These are phyloP conservation scores for Trametes cubensis DNA, from an alignment of 768 basidiomycete genomes.

Conservation along the genomic window DNA sequence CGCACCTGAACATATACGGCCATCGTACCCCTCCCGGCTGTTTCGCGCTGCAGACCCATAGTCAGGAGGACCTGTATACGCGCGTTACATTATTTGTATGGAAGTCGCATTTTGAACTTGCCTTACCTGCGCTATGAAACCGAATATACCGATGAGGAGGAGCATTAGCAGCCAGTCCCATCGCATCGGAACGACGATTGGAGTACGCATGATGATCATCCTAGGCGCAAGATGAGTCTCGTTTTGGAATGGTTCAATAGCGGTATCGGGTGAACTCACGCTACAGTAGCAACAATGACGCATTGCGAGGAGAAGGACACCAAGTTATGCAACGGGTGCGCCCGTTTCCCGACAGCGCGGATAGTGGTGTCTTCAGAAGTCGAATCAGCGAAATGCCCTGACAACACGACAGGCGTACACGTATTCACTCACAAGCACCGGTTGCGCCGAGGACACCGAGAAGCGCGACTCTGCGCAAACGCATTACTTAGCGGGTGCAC, in stretches of 20 bases:
- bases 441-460: conserved; percentile 67
- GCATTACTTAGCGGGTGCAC: not conserved
- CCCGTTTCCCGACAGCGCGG: conserved; percentile 74
- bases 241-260: not conserved
- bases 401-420: not conserved
- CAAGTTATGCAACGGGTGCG: conserved; percentile 74
- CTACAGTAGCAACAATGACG: conserved; percentile 43
- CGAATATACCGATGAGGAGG: conserved; percentile 53
- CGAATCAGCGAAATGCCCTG: not conserved
- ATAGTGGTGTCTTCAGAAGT: conserved; percentile 46
- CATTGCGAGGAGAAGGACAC: conserved; percentile 65
- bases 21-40: conserved; percentile 63
- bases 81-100: too few relatives aligned
- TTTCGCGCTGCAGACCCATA: conserved; percentile 65
- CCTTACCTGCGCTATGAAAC: conserved; percentile 48
- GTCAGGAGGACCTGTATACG: conserved; percentile 53
- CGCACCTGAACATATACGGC: conserved; percentile 59
- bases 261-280: conserved; percentile 22
- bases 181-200: conserved; percentile 49
- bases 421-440: conserved; percentile 60
- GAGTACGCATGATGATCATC: conserved; percentile 45
- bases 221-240: conserved; percentile 31
- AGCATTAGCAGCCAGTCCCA: conserved; percentile 50
- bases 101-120: not conserved
- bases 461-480: conserved; percentile 52